phyloP scores from a whole-genome alignment of 305 asterid species.

The Fraxinus velutina region DNA sequence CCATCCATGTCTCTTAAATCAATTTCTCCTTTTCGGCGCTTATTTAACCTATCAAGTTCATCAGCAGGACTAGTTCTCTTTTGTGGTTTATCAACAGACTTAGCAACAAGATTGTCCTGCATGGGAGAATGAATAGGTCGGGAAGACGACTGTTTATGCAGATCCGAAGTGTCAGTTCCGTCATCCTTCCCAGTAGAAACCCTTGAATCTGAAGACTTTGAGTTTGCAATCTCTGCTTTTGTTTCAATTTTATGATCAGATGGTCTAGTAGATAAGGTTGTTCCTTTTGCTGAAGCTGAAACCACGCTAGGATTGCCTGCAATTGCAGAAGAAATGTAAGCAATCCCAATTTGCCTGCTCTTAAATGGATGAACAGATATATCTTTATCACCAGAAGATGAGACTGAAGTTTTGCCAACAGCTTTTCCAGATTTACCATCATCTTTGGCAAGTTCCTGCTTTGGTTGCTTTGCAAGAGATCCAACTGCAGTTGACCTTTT shows the following conservation, averaged over 20 bases:
- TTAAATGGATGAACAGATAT: constrained; percentile 29
- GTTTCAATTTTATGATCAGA: constrained; percentile 51
- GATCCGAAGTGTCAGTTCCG: constrained; percentile 51
- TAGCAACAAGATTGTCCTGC: constrained; percentile 53
- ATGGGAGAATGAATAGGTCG: constrained; percentile 73
- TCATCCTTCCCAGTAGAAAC: constrained; percentile 63
- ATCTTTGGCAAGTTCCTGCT: constrained; percentile 69
- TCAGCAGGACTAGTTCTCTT: constrained; percentile 85
- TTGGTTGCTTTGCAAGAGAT: constrained; percentile 70
- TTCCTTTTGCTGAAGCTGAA: constrained; percentile 47
- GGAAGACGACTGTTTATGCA: constrained; percentile 50
- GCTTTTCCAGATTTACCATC: constrained; percentile 66
- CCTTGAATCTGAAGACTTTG: constrained; percentile 56
- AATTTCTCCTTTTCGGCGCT: constrained; percentile 82
- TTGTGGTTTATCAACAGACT: constrained; percentile 64
- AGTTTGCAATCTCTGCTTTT: constrained; percentile 45
- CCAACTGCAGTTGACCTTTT: constrained; percentile 63
- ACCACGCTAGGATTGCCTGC: constrained; percentile 47
- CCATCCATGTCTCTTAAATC: constrained; percentile 68
- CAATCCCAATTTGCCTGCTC: constrained; percentile 32
- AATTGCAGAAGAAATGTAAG: constrained; percentile 43
- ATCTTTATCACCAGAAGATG: constrained; percentile 40
- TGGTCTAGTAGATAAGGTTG: constrained; percentile 47
- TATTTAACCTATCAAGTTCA: constrained; percentile 70
- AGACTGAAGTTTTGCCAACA: constrained; percentile 48